phyloP scores from a whole-genome alignment of 2,329 filamentous ascomycete species.

The Alternaria sp. region DNA sequence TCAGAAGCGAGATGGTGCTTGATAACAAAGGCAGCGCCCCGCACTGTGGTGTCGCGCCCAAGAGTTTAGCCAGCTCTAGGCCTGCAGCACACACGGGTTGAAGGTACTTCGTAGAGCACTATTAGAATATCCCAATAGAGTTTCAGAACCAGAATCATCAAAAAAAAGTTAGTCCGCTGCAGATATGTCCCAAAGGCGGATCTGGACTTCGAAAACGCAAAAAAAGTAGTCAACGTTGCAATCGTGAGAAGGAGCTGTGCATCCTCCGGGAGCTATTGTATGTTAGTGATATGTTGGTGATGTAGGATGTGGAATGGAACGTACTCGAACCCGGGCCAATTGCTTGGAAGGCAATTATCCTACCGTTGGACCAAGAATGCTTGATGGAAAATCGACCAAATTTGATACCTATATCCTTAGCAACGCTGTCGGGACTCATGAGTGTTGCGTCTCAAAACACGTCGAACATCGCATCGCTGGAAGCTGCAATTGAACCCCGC shows the following conservation, averaged over 20 bases:
- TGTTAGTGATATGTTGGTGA: neutral
- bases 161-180: neutral
- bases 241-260: slow-evolving; percentile 25
- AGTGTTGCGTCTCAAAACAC: neutral
- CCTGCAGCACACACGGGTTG: neutral
- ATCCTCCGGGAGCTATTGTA: slow-evolving; percentile 18
- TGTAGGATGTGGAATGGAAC: neutral
- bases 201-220: neutral
- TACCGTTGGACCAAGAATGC: slow-evolving; percentile 28
- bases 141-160: neutral
- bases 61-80: neutral
- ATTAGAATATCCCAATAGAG: neutral
- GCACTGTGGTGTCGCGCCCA: neutral
- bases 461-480: neutral
- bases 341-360: slow-evolving; percentile 33
- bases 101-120: neutral
- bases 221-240: slow-evolving; percentile 12
- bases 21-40: slow-evolving; percentile 2
- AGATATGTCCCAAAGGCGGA: neutral
- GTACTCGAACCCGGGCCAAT: slow-evolving; percentile 26
- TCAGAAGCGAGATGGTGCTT: neutral
- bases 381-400: neutral
- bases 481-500: neutral
- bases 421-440: neutral
- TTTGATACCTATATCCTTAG: neutral